These are phyloP conservation scores for Scortechinia acanthostroma DNA, from an alignment of 2,329 filamentous ascomycete species.

Conservation along the genomic window DNA sequence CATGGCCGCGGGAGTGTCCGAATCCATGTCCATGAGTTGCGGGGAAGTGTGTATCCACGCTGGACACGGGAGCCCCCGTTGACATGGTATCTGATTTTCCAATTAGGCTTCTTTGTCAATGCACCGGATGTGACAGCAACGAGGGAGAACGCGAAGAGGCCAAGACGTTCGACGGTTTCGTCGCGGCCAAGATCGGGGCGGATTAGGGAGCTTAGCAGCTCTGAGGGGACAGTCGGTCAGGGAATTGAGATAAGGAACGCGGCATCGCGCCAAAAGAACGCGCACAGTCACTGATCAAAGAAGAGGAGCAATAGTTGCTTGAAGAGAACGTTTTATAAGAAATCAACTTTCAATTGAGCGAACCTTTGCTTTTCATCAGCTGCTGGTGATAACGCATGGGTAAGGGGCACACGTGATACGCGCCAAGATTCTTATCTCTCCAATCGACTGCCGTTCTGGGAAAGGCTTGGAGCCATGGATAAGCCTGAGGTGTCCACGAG, in stretches of 20 bases:
- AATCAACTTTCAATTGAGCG: too few relatives aligned
- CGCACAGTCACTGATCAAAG: too few relatives aligned
- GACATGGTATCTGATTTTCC: constrained; percentile 17
- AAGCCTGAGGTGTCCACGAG: too few relatives aligned
- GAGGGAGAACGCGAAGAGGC: neutral
- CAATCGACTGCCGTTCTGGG: too few relatives aligned
- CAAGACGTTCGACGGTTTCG: neutral
- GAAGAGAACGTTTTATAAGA: too few relatives aligned
- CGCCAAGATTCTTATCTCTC: too few relatives aligned
- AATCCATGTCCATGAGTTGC: constrained; percentile 13
- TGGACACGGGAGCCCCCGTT: constrained; percentile 16
- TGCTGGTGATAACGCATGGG: too few relatives aligned
- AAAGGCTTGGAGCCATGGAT: too few relatives aligned
- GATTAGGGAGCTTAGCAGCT: neutral
- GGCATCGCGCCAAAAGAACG: neutral
- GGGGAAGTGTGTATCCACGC: constrained; percentile 13
- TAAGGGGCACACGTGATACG: too few relatives aligned
- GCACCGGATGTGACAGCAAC: neutral
- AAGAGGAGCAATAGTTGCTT: too few relatives aligned
- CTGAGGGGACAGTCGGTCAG: neutral
- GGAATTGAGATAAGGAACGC: neutral
- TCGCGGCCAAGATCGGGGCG: neutral
- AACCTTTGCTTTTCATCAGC: too few relatives aligned
- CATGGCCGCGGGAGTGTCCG: constrained; percentile 16
- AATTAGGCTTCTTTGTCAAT: constrained; percentile 8